Percentiles rank a stretch among this genome's conserved stretches.
These are phyloP conservation scores for Grosmannia serpens DNA, from an alignment of 2,329 filamentous ascomycete species.

Conservation along the genomic window DNA sequence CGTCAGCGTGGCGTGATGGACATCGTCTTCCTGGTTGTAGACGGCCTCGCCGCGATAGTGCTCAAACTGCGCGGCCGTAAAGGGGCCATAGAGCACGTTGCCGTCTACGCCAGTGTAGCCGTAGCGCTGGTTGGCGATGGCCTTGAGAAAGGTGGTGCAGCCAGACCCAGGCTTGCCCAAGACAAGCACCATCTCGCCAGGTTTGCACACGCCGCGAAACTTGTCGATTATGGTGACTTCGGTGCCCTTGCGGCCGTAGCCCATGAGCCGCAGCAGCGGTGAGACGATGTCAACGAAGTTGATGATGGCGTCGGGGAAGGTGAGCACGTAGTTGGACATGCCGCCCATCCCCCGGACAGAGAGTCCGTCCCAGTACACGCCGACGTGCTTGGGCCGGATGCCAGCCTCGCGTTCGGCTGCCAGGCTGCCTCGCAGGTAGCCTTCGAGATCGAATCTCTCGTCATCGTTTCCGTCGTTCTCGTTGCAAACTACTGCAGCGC, in stretches of 20 bases:
- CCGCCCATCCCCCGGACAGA: conserved; percentile 68
- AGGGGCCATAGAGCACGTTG: conserved; percentile 67
- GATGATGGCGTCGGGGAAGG: conserved; percentile 67
- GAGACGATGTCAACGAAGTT: conserved; percentile 65
- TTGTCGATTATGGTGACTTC: conserved; percentile 64
- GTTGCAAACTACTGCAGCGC: conserved; percentile 1
- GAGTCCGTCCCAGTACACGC: conserved; percentile 67
- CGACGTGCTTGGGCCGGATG: conserved; percentile 70
- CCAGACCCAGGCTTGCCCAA: conserved; percentile 66
- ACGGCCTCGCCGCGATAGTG: conserved; percentile 70
- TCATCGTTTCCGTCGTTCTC: conserved; percentile 27
- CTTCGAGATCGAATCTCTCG: conserved; percentile 64
- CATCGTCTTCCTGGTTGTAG: conserved; percentile 79
- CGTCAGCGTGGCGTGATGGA: conserved; percentile 75
- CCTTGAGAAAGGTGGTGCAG: conserved; percentile 58
- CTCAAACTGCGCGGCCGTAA: conserved; percentile 59
- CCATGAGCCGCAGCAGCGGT: conserved; percentile 51
- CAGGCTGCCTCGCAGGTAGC: conserved; percentile 58
- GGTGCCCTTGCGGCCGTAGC: conserved; percentile 52
- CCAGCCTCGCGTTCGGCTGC: conserved; percentile 64
- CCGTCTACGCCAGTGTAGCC: conserved; percentile 48
- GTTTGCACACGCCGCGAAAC: conserved; percentile 60
- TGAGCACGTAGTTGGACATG: conserved; percentile 58
- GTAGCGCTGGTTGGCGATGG: conserved; percentile 53
- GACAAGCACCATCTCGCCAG: conserved; percentile 83